phyloP scores from a whole-genome alignment of 2,329 filamentous ascomycete species.

The Oidium heveae region DNA sequence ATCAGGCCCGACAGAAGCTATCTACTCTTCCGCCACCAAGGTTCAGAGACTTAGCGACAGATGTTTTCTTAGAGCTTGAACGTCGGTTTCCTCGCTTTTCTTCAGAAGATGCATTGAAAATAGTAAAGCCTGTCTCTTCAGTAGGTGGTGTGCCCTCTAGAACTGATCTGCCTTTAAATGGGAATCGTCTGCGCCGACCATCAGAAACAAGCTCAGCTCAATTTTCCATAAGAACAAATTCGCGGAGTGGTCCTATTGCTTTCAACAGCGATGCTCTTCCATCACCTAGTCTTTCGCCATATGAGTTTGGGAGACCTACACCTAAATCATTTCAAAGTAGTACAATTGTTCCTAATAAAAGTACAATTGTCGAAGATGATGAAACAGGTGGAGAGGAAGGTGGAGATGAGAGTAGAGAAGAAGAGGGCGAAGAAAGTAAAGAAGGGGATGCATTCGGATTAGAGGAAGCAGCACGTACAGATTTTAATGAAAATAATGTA shows the following conservation, averaged over 20 bases:
- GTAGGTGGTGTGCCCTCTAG: slow-evolving; percentile 32
- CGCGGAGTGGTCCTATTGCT: slow-evolving; percentile 9
- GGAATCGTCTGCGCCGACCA: slow-evolving; percentile 17
- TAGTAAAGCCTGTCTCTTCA: slow-evolving; percentile 37
- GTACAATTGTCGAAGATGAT: slow-evolving; percentile 89
- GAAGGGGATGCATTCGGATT: slow-evolving; percentile 11
- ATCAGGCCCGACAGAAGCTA: slow-evolving; percentile 88
- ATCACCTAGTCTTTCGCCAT: slow-evolving; percentile 30
- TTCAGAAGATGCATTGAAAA: slow-evolving; percentile 39
- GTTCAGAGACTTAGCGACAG: slow-evolving; percentile 78
- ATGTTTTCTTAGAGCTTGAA: slow-evolving; percentile 90
- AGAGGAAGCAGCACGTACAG: slow-evolving; percentile 17
- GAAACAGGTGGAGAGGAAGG: slow-evolving; percentile 42
- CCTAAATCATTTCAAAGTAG: slow-evolving; percentile 86
- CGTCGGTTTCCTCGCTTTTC: slow-evolving; percentile 66
- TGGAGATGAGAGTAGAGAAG: slow-evolving; percentile 50
- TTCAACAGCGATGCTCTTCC: slow-evolving; percentile 22
- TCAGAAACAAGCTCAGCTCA: slow-evolving; percentile 34
- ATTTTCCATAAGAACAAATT: slow-evolving; percentile 16
- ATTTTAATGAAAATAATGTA: slow-evolving; percentile 17
- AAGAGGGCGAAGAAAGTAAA: slow-evolving; percentile 22
- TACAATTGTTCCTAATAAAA: slow-evolving; percentile 93
- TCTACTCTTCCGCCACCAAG: slow-evolving; percentile 67
- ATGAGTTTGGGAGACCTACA: slow-evolving; percentile 49
- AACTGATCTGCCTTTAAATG: slow-evolving; percentile 33